phyloP scores from a whole-genome alignment of 164 flowering plant genomes.

The Houttuynia cordata region DNA sequence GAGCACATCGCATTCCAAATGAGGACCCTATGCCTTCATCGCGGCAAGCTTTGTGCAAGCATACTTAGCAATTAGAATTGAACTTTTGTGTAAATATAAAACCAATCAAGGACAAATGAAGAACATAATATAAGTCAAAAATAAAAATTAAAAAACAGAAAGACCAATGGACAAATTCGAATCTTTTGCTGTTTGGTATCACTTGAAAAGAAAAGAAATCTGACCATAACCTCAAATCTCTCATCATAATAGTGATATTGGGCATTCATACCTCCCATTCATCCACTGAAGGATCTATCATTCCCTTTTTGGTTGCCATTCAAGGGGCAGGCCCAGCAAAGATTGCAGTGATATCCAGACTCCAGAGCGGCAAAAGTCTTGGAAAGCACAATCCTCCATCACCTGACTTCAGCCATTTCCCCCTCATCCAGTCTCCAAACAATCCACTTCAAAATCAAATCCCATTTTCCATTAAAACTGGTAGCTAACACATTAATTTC shows the following conservation, averaged over 20 bases:
- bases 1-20: no score
- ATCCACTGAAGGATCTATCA: conserved; percentile 38
- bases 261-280: conserved; percentile 1
- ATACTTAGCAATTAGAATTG: no score
- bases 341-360: conserved; percentile 23
- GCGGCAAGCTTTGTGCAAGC: no score
- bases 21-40: no score
- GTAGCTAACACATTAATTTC: not conserved
- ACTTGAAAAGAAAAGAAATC: conserved; percentile 9
- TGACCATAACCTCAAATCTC: no score
- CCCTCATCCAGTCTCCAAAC: not conserved
- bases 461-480: not conserved
- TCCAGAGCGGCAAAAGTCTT: conserved; percentile 27
- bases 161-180: no score
- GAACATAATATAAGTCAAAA: no score
- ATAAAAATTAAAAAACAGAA: no score
- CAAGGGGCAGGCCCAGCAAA: conserved; percentile 38
- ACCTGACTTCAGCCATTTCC: conserved; percentile 15
- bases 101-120: no score
- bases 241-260: not conserved
- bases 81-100: no score
- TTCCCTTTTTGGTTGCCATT: conserved; percentile 39
- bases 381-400: conserved; percentile 39
- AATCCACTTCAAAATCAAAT: not conserved
- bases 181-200: not conserved